These are phyloP conservation scores for Candida neerlandica DNA, from an alignment of 1,139 yeast species.

Conservation along the genomic window DNA sequence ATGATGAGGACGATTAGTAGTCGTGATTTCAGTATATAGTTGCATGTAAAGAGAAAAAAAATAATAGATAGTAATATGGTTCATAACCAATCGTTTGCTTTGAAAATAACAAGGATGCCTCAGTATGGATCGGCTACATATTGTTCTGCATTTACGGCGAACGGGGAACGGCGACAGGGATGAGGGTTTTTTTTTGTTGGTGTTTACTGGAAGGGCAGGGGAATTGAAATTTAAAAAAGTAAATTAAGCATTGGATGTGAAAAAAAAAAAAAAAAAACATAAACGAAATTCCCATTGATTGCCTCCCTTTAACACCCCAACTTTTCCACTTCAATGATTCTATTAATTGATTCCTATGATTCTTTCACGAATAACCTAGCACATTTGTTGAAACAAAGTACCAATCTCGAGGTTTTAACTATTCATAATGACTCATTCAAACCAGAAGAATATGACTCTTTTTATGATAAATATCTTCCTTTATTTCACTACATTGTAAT, in stretches of 20 bases:
- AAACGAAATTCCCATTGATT: not conserved
- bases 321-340: constrained; percentile 42
- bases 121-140: not conserved
- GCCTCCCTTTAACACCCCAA: not conserved
- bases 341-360: constrained; percentile 90
- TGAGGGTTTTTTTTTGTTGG: not conserved
- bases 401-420: constrained; percentile 60
- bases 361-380: constrained; percentile 87
- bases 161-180: not conserved
- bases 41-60: not conserved
- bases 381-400: constrained; percentile 57
- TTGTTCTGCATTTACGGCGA: not conserved
- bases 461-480: constrained; percentile 40
- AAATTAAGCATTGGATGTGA: not conserved
- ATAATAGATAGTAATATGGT: not conserved
- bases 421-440: constrained; percentile 73
- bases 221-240: not conserved
- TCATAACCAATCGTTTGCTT: not conserved
- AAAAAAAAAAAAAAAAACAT: not conserved
- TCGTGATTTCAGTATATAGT: not conserved
- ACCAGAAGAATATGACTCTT: constrained; percentile 33
- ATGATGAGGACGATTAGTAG: constrained; percentile 24
- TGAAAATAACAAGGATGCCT: not conserved
- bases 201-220: no score
- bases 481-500: constrained; percentile 77